Evolutionary conservation across 345 rosid genomes (phyloP).

Genomic region (Hevea brasiliensis): DNA sequence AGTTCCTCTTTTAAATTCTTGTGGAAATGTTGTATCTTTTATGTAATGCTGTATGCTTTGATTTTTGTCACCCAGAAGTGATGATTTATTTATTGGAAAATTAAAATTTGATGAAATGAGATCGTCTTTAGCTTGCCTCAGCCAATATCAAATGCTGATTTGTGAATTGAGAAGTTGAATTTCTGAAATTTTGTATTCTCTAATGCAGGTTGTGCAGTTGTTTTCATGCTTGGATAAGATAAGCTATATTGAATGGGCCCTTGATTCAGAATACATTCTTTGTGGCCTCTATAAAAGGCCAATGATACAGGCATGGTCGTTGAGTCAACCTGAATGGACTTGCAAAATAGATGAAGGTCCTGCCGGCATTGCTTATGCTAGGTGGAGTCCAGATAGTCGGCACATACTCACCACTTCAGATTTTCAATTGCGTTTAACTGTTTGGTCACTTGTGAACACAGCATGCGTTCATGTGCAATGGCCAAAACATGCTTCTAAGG

Average conservation of each 20-base stretch:
- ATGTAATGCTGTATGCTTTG: too few relatives aligned
- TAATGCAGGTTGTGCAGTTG: slow-evolving; percentile 88
- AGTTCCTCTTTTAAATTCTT: not conserved
- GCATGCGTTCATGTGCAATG: slow-evolving; percentile 96
- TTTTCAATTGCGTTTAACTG: slow-evolving; percentile 84
- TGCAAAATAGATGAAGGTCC: slow-evolving; percentile 98
- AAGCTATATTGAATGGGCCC: slow-evolving; percentile 97
- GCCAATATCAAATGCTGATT: not conserved
- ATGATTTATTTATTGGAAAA: not conserved
- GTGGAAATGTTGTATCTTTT: not conserved
- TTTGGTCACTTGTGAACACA: slow-evolving; percentile 89
- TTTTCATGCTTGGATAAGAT: slow-evolving; percentile 97
- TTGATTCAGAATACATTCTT: slow-evolving; percentile 87
- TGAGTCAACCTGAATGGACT: slow-evolving; percentile 92
- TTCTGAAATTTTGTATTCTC: slow-evolving; percentile 2
- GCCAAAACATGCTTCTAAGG: slow-evolving; percentile 94
- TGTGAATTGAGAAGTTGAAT: not conserved
- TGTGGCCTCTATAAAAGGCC: slow-evolving; percentile 90
- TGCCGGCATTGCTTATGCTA: slow-evolving; percentile 90
- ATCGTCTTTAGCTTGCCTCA: too few relatives aligned
- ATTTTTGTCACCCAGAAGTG: too few relatives aligned
- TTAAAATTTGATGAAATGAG: not conserved
- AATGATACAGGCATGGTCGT: slow-evolving; percentile 94
- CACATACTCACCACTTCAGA: slow-evolving; percentile 92
- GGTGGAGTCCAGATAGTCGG: slow-evolving; percentile 99